phyloP scores from a whole-genome alignment of 176 grass and related monocot genomes.

The Typha latifolia region DNA sequence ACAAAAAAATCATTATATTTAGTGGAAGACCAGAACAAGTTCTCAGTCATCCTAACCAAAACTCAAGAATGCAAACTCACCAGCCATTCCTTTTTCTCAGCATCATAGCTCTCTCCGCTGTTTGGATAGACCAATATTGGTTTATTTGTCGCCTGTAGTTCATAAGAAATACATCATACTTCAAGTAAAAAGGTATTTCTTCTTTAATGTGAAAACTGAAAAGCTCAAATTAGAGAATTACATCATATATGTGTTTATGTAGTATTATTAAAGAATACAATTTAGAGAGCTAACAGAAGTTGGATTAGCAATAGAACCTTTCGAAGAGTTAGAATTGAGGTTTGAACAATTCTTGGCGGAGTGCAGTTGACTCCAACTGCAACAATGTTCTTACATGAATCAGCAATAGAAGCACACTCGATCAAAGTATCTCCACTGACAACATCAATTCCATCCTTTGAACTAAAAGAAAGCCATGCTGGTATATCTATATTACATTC shows the following conservation, averaged over 20 bases:
- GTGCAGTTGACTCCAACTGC: constrained; percentile 50
- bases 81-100: constrained; percentile 63
- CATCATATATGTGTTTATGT: not conserved
- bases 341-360: constrained; percentile 37
- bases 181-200: not conserved
- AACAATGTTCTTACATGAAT: constrained; percentile 37
- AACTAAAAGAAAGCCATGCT: constrained; percentile 45
- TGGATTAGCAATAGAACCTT: constrained; percentile 24
- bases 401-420: constrained; percentile 40
- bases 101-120: constrained; percentile 61
- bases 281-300: not conserved
- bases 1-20: not conserved
- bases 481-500: constrained; percentile 33
- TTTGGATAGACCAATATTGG: constrained; percentile 66
- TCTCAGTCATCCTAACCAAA: not conserved
- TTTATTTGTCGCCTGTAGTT: constrained; percentile 39
- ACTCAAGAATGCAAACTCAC: constrained; percentile 22
- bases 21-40: not conserved
- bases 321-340: constrained; percentile 26
- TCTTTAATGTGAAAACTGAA: not conserved
- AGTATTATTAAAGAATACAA: not conserved
- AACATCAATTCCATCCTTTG: constrained; percentile 40
- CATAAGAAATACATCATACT: not conserved
- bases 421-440: constrained; percentile 39
- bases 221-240: not conserved